Percentiles rank a stretch among this genome's conserved stretches.
Evolutionary conservation across 768 basidiomycete genomes (phyloP).

Genomic region (Paxillus ammoniavirescens): DNA sequence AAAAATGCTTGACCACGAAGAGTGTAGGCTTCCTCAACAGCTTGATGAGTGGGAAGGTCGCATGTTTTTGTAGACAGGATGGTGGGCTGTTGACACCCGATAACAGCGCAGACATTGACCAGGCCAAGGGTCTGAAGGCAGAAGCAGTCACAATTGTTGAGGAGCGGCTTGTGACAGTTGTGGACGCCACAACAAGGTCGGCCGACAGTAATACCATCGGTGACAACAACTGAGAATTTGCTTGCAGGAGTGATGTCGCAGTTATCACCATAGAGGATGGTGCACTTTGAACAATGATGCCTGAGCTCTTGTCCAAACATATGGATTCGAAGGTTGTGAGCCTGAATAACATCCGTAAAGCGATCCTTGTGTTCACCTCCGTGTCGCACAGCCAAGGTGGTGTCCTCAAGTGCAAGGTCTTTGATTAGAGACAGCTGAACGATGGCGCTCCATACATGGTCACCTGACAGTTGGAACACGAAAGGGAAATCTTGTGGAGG

Average conservation of each 20-base stretch:
- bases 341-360: too few species aligned
- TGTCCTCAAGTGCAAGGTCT: too few species aligned
- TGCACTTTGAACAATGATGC: too few species aligned
- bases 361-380: too few species aligned
- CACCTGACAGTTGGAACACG: too few species aligned
- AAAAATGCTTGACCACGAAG: neutral
- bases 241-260: neutral
- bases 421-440: too few species aligned
- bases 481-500: too few species aligned
- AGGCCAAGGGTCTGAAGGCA: slow-evolving; percentile 9
- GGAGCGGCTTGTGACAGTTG: slow-evolving; percentile 9
- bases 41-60: slow-evolving; percentile 14
- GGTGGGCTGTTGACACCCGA: slow-evolving; percentile 9
- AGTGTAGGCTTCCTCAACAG: neutral
- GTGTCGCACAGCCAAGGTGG: too few species aligned
- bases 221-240: slow-evolving; percentile 11
- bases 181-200: slow-evolving; percentile 11
- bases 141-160: slow-evolving; percentile 15
- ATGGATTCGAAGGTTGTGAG: too few species aligned
- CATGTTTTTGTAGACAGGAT: slow-evolving; percentile 18
- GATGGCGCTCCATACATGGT: too few species aligned
- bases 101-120: slow-evolving; percentile 11
- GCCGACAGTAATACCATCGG: slow-evolving; percentile 20
- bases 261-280: too few species aligned
- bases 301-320: too few species aligned